Base-by-base conservation (phyloP, 1,284 basidiomycete genomes). In the Cutaneotrichosporon sp. region DNA sequence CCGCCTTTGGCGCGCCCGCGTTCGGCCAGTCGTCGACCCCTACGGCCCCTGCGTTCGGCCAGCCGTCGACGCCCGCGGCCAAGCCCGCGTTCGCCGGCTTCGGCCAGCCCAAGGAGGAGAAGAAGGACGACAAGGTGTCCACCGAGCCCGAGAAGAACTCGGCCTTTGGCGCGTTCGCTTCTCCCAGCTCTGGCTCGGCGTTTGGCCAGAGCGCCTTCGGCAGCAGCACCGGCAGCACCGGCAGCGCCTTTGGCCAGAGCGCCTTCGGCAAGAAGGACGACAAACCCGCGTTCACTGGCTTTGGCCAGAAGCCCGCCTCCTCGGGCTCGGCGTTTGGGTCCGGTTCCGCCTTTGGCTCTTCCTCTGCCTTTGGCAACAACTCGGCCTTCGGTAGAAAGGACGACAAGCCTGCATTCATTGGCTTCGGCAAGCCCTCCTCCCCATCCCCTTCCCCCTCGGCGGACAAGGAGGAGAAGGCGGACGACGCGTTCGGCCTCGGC, bases 401-500 rank as follows among this genome's bases (percentile, higher is more conserved):
- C 14, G 56, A 25, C 33, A 38, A 54, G 29, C 11, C 36, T 7
- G 18, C 38, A 8, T 42, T 42, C 38, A n/a, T 18, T 5, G 38
- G 38, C 18, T 42, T 42, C 18, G 38, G 38, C 42, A 51, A 54
- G n/a, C n/a, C 47, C 9, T 33, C 36, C 38, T 5, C 24, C 20
- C 43, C 27, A 14, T 18, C 33, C 4, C 16, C 51, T 5, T 33
- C 36, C 20, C 9, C 24, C 18, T 13, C 33, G 11, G 38, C 25
- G 38, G 49, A 56, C 9, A 31, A 54, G 16, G 50, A 63, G 54
- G 33, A 52, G 25, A 51, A 54, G 36, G 36, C 27, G 14, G 54
- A 34, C n/a, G 71, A 72, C 54, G 68, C 72, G 46, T 76, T 78
- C 47, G 76, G 75, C 1, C 65, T 78, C 10, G 73, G 71, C 16